Conservation (phyloP, 768 basidiomycete genomes). For the Termitomyces sp. region DNA sequence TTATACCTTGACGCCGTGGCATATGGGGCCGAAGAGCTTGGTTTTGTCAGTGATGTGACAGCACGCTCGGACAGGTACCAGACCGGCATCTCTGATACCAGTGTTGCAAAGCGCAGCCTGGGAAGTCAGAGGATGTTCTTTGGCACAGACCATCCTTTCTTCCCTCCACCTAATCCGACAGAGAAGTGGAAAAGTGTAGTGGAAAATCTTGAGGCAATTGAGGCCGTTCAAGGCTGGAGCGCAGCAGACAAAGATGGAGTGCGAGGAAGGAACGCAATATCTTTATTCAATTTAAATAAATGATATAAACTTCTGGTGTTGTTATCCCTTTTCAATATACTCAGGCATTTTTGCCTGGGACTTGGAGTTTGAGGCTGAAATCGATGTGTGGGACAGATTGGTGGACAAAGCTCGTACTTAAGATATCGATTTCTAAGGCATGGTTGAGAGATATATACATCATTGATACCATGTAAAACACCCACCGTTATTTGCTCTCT, state of each 20-base stretch:
- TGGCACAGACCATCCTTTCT: slow-evolving; percentile 90
- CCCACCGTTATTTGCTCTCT: slow-evolving; percentile 76
- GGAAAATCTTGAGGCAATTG: slow-evolving; percentile 80
- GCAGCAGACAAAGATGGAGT: slow-evolving; percentile 59
- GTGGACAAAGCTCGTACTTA: slow-evolving; percentile 87
- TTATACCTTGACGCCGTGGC: slow-evolving; percentile 85
- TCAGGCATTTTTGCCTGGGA: slow-evolving; percentile 31
- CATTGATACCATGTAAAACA: slow-evolving; percentile 15
- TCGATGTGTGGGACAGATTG: slow-evolving; percentile 94
- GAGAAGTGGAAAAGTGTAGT: slow-evolving; percentile 83
- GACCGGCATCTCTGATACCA: slow-evolving; percentile 24
- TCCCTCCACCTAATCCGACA: slow-evolving; percentile 66
- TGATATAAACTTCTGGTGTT: neutral
- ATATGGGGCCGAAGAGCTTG: slow-evolving; percentile 82
- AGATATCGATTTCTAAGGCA: slow-evolving; percentile 80
- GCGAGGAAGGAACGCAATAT: slow-evolving; percentile 66
- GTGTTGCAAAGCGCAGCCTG: slow-evolving; percentile 28
- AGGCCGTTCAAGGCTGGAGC: slow-evolving; percentile 56
- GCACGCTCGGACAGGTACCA: slow-evolving; percentile 52
- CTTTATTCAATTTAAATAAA: slow-evolving; percentile 52
- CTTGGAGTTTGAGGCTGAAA: slow-evolving; percentile 94
- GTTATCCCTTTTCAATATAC: neutral
- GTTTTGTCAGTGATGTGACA: slow-evolving; percentile 68
- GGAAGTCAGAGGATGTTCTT: slow-evolving; percentile 67
- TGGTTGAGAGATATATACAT: neutral